Evolutionary conservation across 257 asterid genomes (phyloP), one percentile per base, ranked within the genome.

Genomic region (Gardenia jasminoides): DNA sequence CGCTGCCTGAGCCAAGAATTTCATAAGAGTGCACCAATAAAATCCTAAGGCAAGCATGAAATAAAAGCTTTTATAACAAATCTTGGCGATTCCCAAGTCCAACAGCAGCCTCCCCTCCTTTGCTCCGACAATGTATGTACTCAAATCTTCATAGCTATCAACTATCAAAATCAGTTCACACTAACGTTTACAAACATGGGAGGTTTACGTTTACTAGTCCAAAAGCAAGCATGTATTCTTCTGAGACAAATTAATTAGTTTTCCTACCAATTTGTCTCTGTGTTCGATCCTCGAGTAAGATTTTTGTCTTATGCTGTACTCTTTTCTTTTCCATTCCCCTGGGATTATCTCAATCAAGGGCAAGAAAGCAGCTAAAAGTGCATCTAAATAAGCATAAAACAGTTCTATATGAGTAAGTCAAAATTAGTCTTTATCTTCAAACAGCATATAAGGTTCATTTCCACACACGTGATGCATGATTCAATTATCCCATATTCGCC

Each of bases 321-420:
- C 3, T 4, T 66, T 3, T 2, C 17, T 33, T 66, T 67, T 33
- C 10, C 62, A 36, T 16, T 16, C 19, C 11, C n/a, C 6, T 17
- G 71, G 71, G 46, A 67, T 67, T 67, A 67, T 7, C 71, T 67
- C 47, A 33, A 67, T 67, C 71, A 67, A 67, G 12, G 47, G 44
- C 71, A 67, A 33, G 44, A 67, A 33, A 19, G 12, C 70, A 66
- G 12, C 70, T 66, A 31, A 66, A 66, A 66, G 44, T 13, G 68
- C 28, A 19, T 64, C 20, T 19, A 26, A 39, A 26, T 0, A 39
- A 28, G 68, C 69, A 64, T 9, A 44, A 6, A 66, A 31, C 26
- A 67, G 16, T 33, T 36, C 13, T 16, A 64, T 16, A 64, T 64
- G 43, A 3, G 28, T 13, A 64, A 67, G 71, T 67, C 71, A 67